phyloP scores from a whole-genome alignment of 768 basidiomycete species.

The Lactifluus piperatus region DNA sequence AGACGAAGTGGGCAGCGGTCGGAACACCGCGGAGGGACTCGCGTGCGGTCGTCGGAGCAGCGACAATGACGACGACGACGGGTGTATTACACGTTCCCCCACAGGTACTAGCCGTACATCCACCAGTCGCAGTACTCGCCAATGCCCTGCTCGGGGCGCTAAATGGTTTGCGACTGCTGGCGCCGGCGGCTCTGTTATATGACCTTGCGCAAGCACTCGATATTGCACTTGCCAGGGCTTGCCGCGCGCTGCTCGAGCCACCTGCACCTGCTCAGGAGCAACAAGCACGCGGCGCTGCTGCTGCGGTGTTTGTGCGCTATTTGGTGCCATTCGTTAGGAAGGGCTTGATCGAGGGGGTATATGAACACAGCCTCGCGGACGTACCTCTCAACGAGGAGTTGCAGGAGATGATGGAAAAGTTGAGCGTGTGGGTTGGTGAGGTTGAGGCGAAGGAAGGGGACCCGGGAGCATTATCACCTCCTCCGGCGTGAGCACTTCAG shows the following conservation, averaged over 20 bases:
- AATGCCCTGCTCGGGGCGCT: constrained; percentile 68
- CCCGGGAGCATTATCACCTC: background rate
- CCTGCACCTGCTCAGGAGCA: constrained; percentile 3
- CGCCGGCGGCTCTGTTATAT: constrained; percentile 50
- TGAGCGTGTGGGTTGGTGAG: background rate
- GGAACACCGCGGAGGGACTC: constrained; percentile 17
- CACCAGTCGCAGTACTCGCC: constrained; percentile 59
- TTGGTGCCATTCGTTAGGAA: constrained; percentile 64
- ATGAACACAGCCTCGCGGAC: constrained; percentile 31
- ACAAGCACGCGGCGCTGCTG: constrained; percentile 34
- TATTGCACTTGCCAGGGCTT: constrained; percentile 37
- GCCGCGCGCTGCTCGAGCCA: constrained; percentile 36
- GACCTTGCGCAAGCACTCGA: constrained; percentile 47
- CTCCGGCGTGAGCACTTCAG: too few relatives aligned
- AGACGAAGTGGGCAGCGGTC: constrained; percentile 14
- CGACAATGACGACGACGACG: constrained; percentile 1
- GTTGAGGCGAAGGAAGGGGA: background rate
- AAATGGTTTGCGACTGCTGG: constrained; percentile 75
- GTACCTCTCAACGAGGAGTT: background rate
- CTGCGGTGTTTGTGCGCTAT: constrained; percentile 48
- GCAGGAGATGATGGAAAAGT: constrained; percentile 1
- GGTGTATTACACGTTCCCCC: constrained; percentile 55
- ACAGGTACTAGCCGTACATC: constrained; percentile 58
- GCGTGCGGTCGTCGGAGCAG: background rate
- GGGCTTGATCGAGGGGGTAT: constrained; percentile 70